These are phyloP conservation scores for Linderniella brevidens DNA, from an alignment of 257 asterid species.

Conservation along the genomic window DNA sequence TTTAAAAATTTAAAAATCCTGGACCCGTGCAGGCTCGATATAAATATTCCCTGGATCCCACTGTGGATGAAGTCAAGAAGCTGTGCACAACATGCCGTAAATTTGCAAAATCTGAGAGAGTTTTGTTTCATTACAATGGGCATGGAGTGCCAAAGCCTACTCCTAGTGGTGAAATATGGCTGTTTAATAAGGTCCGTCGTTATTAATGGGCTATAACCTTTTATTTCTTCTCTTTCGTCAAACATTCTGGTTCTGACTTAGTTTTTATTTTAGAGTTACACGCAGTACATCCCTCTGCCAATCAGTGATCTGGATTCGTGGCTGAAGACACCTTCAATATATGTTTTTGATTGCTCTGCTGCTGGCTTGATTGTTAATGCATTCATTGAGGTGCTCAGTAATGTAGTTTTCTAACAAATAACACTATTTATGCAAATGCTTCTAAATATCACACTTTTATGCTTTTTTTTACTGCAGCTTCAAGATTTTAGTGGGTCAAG, in stretches of 20 bases:
- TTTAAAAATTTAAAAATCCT: not conserved
- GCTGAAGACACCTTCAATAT: constrained; percentile 93
- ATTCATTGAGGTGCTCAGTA: constrained; percentile 48
- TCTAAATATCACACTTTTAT: too few species aligned
- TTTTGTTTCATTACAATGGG: constrained; percentile 90
- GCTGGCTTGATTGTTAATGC: constrained; percentile 90
- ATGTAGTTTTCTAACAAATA: too few species aligned
- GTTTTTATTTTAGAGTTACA: constrained; percentile 54
- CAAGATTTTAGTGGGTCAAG: constrained; percentile 55
- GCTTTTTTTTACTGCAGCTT: constrained; percentile 33
- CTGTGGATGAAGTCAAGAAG: constrained; percentile 90
- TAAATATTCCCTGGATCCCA: constrained; percentile 81
- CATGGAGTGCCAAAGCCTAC: constrained; percentile 99
- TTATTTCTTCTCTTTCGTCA: constrained; percentile 1
- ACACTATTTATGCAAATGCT: too few species aligned
- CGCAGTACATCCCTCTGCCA: constrained; percentile 92
- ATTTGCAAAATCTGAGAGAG: constrained; percentile 93
- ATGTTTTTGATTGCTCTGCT: constrained; percentile 98
- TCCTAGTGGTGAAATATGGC: constrained; percentile 93
- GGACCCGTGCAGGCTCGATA: constrained; percentile 54
- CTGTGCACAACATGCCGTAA: constrained; percentile 89
- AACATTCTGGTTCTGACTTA: constrained; percentile 15
- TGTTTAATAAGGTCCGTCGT: constrained; percentile 67
- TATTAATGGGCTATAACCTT: not conserved
- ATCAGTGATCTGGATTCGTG: constrained; percentile 86